Base-by-base conservation (phyloP, 192 early-diverging fungal species). In the Linnemannia hyalina region DNA sequence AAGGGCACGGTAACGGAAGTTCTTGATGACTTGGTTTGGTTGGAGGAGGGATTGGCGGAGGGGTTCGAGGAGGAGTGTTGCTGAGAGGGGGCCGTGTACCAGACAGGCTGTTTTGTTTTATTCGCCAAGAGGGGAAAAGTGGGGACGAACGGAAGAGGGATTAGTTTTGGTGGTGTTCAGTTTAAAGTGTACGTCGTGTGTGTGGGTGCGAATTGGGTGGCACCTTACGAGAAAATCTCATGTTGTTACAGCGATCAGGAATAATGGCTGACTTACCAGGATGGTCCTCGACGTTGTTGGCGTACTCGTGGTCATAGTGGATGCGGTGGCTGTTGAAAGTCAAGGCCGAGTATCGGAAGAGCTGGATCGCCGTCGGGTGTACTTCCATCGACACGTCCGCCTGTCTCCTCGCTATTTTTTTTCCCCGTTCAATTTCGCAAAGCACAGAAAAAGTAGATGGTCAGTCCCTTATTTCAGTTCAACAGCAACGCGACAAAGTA, bases 281-380 rank as follows among this genome's bases (percentile, higher is more conserved):
- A 71, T 96, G 93, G 41, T 90, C 88, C 80, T 97, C 96, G 8
- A 91, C 81, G 15, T 92, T 82, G 52, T 89, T 91, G 20, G 95
- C 92, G 76, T 97, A 97, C 13, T 81, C 73, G 23, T 91, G 88
- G 79, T 98, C 95, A 88, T 95, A 98, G 80, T 98, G 97, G 68
- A 98, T 97, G 40, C 92, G 91, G 84, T 98, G 97, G 68, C 92
- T 93, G 85, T 98, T 98, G 90, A 96, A 98, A 6, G 95, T 96
- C 87, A 97, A 76, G 38, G 97, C 96, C 36, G 97, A 97, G 88
- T 95, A 98, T 42, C 96, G 89, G 87, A 98, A 98, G 42, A 97
- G 85, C 26, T 93, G 91, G 44, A 97, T 93, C 41, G 94, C 87
- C 15, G 92, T 93, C 23, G 96, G 96, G 7, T 76, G 84, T 57